phyloP scores from a whole-genome alignment of 192 early-diverging fungal species.

The Backusella macrospora region DNA sequence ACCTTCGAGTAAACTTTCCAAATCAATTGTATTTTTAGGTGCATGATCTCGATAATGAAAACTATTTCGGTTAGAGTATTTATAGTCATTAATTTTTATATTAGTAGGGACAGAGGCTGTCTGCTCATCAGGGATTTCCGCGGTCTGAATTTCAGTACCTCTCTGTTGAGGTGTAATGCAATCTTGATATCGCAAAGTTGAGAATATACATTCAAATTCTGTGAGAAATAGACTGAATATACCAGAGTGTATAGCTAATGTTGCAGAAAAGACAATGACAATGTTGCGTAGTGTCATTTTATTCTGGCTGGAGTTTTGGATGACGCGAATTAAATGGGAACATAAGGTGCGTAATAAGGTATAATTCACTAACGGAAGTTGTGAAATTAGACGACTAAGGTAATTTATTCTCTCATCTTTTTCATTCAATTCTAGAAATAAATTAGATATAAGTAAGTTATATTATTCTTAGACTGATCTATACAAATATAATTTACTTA shows the following conservation, averaged over 20 bases:
- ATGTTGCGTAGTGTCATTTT: constrained; percentile 97
- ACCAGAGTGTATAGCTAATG: constrained; percentile 88
- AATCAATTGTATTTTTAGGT: constrained; percentile 40
- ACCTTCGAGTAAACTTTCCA: constrained; percentile 42
- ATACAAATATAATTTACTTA: constrained; percentile 48
- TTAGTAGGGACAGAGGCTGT: neutral
- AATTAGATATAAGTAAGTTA: neutral
- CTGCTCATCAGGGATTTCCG: neutral
- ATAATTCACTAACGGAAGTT: constrained; percentile 88
- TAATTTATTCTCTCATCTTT: constrained; percentile 77
- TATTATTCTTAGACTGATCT: neutral
- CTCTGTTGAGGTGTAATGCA: neutral
- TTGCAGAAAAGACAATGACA: constrained; percentile 95
- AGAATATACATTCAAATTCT: constrained; percentile 85
- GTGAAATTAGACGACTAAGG: constrained; percentile 75
- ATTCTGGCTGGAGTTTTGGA: constrained; percentile 84
- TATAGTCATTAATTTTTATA: neutral
- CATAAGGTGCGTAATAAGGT: constrained; percentile 83
- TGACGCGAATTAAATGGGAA: constrained; percentile 89
- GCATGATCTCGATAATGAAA: constrained; percentile 45
- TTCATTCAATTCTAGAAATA: constrained; percentile 66
- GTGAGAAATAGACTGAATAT: constrained; percentile 92
- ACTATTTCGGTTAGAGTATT: constrained; percentile 42
- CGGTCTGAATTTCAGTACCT: neutral
- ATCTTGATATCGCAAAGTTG: constrained; percentile 34